Base-by-base conservation (phyloP, 164 flowering plant species). In the Umbilicus rupestris region DNA sequence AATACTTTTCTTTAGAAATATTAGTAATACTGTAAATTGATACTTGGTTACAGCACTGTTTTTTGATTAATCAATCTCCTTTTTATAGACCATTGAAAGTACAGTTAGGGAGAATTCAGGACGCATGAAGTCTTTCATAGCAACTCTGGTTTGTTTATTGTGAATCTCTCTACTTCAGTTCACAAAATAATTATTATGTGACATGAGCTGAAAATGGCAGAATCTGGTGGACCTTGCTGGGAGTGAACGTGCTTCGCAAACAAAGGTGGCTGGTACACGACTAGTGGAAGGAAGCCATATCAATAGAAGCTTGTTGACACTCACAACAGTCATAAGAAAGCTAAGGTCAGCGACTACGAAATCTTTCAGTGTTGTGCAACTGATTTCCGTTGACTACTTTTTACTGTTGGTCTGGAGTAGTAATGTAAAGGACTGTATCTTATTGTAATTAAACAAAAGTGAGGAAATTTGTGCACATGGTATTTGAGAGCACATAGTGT, bases 271-370 rank as follows among this genome's bases (percentile, higher is more conserved):
- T 73, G 94, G 93, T 45, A 12, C 76, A 29, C 81, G 94, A 74
- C 73, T 86, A 66, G 86, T 81, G 78, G 96, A 90, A 81, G 92
- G 96, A 19, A 82, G 90, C 71, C 96, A 86, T 68, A 87, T 90
- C 31, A 90, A 90, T 70, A 84, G 88, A 57, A 90, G 96, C 71
- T 73, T 90, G 75, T 75, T 90, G 71, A 87, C 96, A 19, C 78
- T 90, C 37, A 90, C 88, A 49, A 84, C 86, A 22, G 93, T 87
- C 3, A 87, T 87, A 49, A 76, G 90, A 71, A 87, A 85, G 74
- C 81, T 87, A 71, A 87, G 93, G 93, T 85, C 4, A 63, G 78
- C 45, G 58, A 22, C 29, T 41, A 26, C 33, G 33, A 55, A 55
- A 28, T 55, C 19, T 55, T n/a, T n/a, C n/a, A n/a, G n/a, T n/a